Base-by-base conservation (phyloP, 371 early-diverging fungal genomes). In the Apophysomyces ossiformis region DNA sequence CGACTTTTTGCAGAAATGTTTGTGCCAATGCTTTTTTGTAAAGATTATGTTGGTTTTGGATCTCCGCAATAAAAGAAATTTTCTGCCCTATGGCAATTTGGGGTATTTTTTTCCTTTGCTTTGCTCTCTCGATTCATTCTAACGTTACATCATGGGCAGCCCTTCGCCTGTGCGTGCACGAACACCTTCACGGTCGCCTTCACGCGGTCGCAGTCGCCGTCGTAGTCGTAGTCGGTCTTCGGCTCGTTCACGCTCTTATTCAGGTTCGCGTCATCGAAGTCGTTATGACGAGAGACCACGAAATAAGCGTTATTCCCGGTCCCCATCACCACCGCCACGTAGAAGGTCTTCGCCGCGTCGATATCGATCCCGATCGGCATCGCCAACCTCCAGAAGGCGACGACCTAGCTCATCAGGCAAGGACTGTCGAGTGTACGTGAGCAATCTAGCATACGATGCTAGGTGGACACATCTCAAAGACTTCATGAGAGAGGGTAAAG, bases 401-500 rank as follows among this genome's bases (percentile, higher is more conserved):
- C 47, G 39, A 38, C 63, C 64, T 32, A 46, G 58, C 46, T 36
- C 57, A 59, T 62, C 64, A 18, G 54, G 58, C 61, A 50, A 69
- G 8, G 84, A 81, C n/a, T 78, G 84, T 57, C 77, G 89, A 37
- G 86, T 89, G 0, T 89, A 87, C 75, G 86, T 89, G 37, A 86
- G 91, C 18, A 90, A 89, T 69, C 69, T 89, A 44, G 64, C 89
- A 1, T 89, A 85, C 69, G 90, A 89, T 64, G 84, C 83, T 41
- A 75, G 76, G 56, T 83, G 87, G 80, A 77, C 71, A 26, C 80
- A 89, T 63, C 76, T 95, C 63, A 90, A 90, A 70, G 92, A 93
- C 63, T 92, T 88, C 74, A 92, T 93, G 90, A 81, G 89, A 60
- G 85, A 92, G 81, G 89, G 93, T 91, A 76, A 50, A 64, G 11